phyloP scores from a whole-genome alignment of 2,329 filamentous ascomycete genomes.

The Fusarium xylarioides region DNA sequence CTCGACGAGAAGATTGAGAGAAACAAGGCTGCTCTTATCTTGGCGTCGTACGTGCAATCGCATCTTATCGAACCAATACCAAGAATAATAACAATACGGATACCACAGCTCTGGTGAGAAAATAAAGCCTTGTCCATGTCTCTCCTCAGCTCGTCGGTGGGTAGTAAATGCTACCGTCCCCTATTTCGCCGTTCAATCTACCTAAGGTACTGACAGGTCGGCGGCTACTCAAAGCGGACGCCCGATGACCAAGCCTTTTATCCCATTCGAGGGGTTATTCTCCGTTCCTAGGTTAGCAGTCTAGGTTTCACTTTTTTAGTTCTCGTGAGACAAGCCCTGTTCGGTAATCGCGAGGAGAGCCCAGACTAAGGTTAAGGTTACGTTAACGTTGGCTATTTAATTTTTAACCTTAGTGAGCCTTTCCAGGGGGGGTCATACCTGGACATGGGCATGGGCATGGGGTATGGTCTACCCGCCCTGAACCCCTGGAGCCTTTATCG shows the following conservation, averaged over 20 bases:
- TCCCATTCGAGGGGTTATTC: conserved; percentile 26
- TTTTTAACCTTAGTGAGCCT: conserved; percentile 13
- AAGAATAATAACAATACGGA: background rate
- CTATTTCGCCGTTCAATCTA: background rate
- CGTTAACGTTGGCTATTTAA: background rate
- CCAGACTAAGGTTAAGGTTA: conserved; percentile 6
- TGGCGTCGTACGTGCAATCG: conserved; percentile 16
- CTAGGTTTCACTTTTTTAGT: conserved; percentile 4
- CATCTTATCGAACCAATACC: background rate
- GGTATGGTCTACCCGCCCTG: background rate
- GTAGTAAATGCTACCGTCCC: conserved; percentile 9
- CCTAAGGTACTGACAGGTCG: background rate
- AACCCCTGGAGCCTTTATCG: background rate
- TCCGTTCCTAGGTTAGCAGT: background rate
- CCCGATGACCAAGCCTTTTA: background rate
- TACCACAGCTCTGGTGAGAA: background rate
- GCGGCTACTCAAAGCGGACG: conserved; percentile 1
- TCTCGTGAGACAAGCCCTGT: conserved; percentile 23
- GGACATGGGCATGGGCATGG: background rate
- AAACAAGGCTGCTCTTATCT: conserved; percentile 2
- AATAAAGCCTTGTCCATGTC: background rate
- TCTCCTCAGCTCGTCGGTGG: background rate
- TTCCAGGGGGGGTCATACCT: background rate
- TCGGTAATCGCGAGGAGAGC: conserved; percentile 21
- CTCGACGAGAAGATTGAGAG: background rate